Conservation (phyloP, 306 rosid genomes). For the Rosa rugosa region DNA sequence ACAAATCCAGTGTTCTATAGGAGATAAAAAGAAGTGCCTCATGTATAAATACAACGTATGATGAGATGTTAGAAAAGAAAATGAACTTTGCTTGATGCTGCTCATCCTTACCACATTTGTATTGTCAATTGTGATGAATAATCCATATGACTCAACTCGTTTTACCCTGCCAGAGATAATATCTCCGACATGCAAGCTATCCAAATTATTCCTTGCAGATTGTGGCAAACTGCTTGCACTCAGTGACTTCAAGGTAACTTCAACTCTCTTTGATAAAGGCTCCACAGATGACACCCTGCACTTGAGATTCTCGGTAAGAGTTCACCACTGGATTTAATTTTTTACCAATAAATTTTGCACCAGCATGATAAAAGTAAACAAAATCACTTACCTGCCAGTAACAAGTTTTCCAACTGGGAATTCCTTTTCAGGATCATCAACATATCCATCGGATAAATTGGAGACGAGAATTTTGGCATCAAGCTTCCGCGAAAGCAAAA, state of each 20-base stretch:
- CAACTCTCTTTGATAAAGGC: conserved; percentile 80
- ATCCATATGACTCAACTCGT: conserved; percentile 85
- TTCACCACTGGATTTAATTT: conserved; percentile 16
- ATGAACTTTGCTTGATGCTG: neutral
- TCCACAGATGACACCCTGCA: conserved; percentile 85
- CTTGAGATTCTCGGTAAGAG: conserved; percentile 29
- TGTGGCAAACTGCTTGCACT: conserved; percentile 30
- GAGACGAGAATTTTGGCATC: conserved; percentile 87
- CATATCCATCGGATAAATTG: conserved; percentile 69
- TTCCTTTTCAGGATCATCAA: conserved; percentile 62
- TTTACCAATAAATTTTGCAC: conserved; percentile 5
- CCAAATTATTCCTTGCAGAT: conserved; percentile 47
- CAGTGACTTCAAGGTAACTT: conserved; percentile 74
- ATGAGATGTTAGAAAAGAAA: neutral
- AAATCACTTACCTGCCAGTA: conserved; percentile 59
- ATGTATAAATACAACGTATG: neutral
- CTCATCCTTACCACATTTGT: conserved; percentile 53
- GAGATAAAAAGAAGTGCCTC: neutral
- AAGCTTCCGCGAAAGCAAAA: conserved; percentile 69
- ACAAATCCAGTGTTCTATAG: neutral
- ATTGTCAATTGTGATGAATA: conserved; percentile 72
- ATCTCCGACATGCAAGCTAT: conserved; percentile 64
- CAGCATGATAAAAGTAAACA: conserved; percentile 8
- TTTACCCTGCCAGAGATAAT: conserved; percentile 71
- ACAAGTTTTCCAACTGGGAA: conserved; percentile 86